Percentiles rank a stretch among this genome's conserved stretches.
phyloP scores from a whole-genome alignment of 768 basidiomycete species.

The Suillus alpinus region DNA sequence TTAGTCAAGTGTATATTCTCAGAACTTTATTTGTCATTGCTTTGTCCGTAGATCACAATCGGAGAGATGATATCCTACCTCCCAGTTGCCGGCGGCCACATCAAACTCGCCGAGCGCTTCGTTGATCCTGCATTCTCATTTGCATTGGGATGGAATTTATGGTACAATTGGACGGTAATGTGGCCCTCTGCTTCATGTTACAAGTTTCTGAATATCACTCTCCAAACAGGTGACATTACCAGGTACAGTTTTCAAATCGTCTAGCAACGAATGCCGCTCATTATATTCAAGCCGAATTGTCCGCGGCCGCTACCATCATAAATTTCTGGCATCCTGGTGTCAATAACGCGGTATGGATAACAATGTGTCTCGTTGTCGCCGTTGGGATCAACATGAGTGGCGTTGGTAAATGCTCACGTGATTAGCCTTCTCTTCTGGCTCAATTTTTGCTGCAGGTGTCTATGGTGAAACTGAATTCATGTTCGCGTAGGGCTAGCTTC shows the following conservation, averaged over 20 bases:
- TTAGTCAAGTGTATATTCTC: conserved; percentile 24
- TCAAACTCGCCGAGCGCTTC: conserved; percentile 46
- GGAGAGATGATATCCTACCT: conserved; percentile 48
- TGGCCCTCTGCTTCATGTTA: conserved; percentile 7
- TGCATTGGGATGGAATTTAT: conserved; percentile 42
- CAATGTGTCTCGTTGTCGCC: conserved; percentile 49
- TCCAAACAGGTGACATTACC: conserved; percentile 22
- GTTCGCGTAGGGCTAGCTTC: conserved; percentile 31
- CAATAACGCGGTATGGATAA: conserved; percentile 50
- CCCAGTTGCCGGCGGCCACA: conserved; percentile 45
- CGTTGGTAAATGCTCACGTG: conserved; percentile 26
- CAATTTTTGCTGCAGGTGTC: conserved; percentile 22
- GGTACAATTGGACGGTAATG: conserved; percentile 35
- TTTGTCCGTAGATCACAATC: conserved; percentile 20
- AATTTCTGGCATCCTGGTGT: conserved; percentile 41
- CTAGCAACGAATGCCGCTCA: conserved; percentile 6
- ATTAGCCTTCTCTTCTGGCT: neutral
- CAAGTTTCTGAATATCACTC: neutral
- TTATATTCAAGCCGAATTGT: conserved; percentile 37
- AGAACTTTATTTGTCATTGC: neutral
- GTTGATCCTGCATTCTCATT: conserved; percentile 46
- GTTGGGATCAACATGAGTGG: conserved; percentile 44
- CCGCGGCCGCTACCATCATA: conserved; percentile 51
- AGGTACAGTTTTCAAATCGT: conserved; percentile 10
- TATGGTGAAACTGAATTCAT: conserved; percentile 51